Evolutionary conservation across 2,329 filamentous ascomycete species (phyloP).

Genomic region (Diplocarpon rosae): DNA sequence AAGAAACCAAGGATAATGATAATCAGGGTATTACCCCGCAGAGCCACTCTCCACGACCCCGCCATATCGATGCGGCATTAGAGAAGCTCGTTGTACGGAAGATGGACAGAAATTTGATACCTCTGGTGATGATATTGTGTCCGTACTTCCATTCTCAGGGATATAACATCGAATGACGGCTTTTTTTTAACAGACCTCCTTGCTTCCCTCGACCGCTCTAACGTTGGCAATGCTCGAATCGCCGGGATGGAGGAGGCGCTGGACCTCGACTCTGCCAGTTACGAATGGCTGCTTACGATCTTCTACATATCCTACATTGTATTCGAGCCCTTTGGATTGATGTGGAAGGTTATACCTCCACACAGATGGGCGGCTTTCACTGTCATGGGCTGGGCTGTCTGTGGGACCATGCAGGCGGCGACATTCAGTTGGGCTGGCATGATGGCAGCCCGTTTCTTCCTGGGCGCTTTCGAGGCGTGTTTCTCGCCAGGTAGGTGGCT

Average conservation of each 20-base stretch:
- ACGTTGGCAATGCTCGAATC: conserved; percentile 43
- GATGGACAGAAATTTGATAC: conserved; percentile 47
- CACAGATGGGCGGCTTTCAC: conserved; percentile 30
- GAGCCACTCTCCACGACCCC: neutral
- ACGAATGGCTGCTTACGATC: conserved; percentile 31
- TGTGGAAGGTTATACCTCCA: conserved; percentile 30
- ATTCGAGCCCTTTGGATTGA: conserved; percentile 31
- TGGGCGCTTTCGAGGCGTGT: conserved; percentile 30
- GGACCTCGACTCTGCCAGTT: conserved; percentile 32
- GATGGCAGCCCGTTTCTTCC: conserved; percentile 29
- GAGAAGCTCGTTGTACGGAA: conserved; percentile 43
- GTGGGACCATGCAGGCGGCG: conserved; percentile 35
- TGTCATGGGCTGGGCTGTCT: conserved; percentile 26
- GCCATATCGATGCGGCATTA: conserved; percentile 14
- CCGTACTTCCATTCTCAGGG: conserved; percentile 2
- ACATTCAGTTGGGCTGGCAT: conserved; percentile 28
- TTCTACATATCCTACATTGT: conserved; percentile 32
- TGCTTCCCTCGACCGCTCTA: conserved; percentile 38
- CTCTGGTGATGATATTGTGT: conserved; percentile 19
- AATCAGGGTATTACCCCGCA: neutral
- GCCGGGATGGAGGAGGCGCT: conserved; percentile 42
- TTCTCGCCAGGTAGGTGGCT: conserved; percentile 25
- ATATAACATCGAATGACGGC: neutral
- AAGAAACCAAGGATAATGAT: neutral
- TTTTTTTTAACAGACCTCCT: conserved; percentile 30